These are phyloP conservation scores for Colletotrichum sp. DNA, from an alignment of 2,329 filamentous ascomycete genomes.

Conservation along the genomic window DNA sequence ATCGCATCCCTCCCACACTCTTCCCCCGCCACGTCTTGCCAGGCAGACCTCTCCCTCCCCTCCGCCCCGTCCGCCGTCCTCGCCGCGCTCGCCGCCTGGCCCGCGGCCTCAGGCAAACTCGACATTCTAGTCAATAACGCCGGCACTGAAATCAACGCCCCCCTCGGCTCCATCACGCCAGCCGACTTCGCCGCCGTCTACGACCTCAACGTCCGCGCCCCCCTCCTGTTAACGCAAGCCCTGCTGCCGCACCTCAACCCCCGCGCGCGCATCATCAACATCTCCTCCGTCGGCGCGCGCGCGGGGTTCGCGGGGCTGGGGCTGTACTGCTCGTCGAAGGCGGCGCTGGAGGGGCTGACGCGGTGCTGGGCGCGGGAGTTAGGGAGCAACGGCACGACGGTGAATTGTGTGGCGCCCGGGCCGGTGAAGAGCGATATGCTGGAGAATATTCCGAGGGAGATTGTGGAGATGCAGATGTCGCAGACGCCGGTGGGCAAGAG, in stretches of 20 bases:
- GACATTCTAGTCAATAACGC: constrained; percentile 46
- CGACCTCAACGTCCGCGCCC: constrained; percentile 61
- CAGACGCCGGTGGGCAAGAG: constrained; percentile 56
- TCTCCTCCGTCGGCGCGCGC: constrained; percentile 59
- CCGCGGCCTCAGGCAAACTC: constrained; percentile 18
- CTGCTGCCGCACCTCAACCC: constrained; percentile 54
- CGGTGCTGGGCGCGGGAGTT: constrained; percentile 64
- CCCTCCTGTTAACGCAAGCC: constrained; percentile 58
- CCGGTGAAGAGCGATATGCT: constrained; percentile 65
- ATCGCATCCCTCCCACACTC: constrained; percentile 11
- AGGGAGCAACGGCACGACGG: constrained; percentile 60
- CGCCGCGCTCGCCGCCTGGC: constrained; percentile 28
- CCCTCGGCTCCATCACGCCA: constrained; percentile 44
- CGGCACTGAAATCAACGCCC: constrained; percentile 36
- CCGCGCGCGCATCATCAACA: constrained; percentile 61
- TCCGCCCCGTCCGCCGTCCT: constrained; percentile 35
- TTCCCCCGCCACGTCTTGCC: constrained; percentile 16
- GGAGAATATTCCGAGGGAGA: constrained; percentile 52
- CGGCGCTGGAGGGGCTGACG: constrained; percentile 65
- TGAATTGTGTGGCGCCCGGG: constrained; percentile 65
- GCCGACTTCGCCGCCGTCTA: constrained; percentile 60
- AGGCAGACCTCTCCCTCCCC: constrained; percentile 26
- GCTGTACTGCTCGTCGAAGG: constrained; percentile 63
- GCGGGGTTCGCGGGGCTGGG: constrained; percentile 48
- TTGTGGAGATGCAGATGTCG: constrained; percentile 53